phyloP scores from a whole-genome alignment of 176 grass and related monocot genomes.

The Ensete ventricosum region DNA sequence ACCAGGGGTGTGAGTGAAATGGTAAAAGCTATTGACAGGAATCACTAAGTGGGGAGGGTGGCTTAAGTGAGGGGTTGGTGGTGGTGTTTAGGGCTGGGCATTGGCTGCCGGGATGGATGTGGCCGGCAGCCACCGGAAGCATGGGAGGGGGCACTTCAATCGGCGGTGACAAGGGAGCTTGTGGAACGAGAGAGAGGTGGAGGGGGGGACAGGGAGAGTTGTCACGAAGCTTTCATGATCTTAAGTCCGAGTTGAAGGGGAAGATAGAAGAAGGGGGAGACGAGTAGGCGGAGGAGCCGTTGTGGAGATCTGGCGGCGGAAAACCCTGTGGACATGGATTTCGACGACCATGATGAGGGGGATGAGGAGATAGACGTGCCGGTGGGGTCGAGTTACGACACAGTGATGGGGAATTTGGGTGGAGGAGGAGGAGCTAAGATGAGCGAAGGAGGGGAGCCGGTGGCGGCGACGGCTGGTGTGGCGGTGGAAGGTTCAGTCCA shows the following conservation, averaged over 20 bases:
- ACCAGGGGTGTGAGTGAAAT: background rate
- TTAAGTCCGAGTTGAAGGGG: background rate
- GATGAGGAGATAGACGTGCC: constrained; percentile 19
- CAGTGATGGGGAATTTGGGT: background rate
- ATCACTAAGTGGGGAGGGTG: background rate
- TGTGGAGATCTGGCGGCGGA: too few relatives aligned
- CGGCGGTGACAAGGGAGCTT: background rate
- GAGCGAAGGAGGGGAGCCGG: constrained; percentile 1
- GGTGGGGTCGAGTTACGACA: constrained; percentile 7
- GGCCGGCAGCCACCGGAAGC: background rate
- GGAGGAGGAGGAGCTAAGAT: constrained; percentile 1
- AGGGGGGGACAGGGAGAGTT: background rate
- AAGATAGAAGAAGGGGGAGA: background rate
- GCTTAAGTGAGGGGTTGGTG: background rate
- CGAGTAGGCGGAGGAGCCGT: too few relatives aligned
- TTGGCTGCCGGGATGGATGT: background rate
- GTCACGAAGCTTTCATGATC: background rate
- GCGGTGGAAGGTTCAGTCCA: background rate
- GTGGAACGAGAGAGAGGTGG: background rate
- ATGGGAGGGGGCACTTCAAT: background rate
- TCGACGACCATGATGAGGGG: constrained; percentile 1
- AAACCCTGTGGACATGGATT: background rate
- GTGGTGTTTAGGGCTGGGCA: background rate
- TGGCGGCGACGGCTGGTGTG: background rate
- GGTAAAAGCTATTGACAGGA: background rate